Percentiles rank a stretch among this genome's conserved stretches.
Evolutionary conservation across 192 early-diverging fungal genomes (phyloP).

Genomic region (Coemansia sp.): DNA sequence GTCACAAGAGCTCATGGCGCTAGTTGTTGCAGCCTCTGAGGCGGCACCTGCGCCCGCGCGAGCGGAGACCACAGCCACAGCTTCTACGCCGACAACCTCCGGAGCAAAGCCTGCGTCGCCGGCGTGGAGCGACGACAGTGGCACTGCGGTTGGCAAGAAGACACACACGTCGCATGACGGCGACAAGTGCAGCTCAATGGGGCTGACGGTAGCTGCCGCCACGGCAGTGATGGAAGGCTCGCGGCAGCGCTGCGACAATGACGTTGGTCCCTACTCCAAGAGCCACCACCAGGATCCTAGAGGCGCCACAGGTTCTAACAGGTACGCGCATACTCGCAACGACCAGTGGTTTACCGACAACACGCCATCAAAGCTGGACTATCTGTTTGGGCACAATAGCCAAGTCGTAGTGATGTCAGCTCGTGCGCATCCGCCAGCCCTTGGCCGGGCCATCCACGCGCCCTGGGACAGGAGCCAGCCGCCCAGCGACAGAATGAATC

Average conservation of each 20-base stretch:
- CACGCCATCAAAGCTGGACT: slow-evolving; percentile 34
- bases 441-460: slow-evolving; percentile 1
- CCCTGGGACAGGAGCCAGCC: neutral
- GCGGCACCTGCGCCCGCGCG: slow-evolving; percentile 8
- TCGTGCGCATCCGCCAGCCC: slow-evolving; percentile 6
- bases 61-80: neutral
- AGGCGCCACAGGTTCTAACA: neutral
- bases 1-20: slow-evolving; percentile 34
- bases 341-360: slow-evolving; percentile 44
- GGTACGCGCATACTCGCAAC: slow-evolving; percentile 40
- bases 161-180: neutral
- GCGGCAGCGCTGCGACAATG: neutral
- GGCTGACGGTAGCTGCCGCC: neutral
- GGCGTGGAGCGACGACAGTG: slow-evolving; percentile 9
- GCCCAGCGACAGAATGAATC: neutral
- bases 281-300: neutral
- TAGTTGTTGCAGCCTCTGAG: slow-evolving; percentile 35
- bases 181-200: neutral
- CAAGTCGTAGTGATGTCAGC: slow-evolving; percentile 10
- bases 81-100: neutral
- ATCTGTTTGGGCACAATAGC: slow-evolving; percentile 28
- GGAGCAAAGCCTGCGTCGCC: slow-evolving; percentile 2
- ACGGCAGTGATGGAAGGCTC: neutral
- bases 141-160: neutral
- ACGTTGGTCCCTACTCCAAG: neutral